These are phyloP conservation scores for Fusarium foetens DNA, from an alignment of 2,329 filamentous ascomycete genomes.

Conservation along the genomic window DNA sequence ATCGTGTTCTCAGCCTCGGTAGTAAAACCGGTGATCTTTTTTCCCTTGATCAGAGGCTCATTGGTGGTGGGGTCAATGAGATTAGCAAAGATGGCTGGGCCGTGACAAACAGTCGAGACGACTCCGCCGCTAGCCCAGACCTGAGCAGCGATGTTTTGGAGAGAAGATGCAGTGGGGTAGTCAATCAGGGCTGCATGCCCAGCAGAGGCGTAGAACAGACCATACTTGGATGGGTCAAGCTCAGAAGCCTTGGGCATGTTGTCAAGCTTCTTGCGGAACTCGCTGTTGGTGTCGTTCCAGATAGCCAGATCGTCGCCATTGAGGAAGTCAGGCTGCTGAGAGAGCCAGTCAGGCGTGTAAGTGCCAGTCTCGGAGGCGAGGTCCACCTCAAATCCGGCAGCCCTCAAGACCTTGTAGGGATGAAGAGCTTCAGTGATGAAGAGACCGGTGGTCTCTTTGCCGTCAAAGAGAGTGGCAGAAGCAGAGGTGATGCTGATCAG, in stretches of 20 bases:
- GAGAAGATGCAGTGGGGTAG: constrained; percentile 7
- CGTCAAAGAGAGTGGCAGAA: constrained; percentile 13
- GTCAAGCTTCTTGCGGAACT: constrained; percentile 58
- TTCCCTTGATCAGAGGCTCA: constrained; percentile 18
- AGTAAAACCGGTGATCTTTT: constrained; percentile 10
- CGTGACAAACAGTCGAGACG: constrained; percentile 14
- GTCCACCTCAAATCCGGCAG: constrained; percentile 12
- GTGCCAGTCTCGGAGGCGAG: constrained; percentile 8
- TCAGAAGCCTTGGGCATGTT: constrained; percentile 51
- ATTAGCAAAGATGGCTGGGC: constrained; percentile 13
- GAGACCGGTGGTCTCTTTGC: constrained; percentile 15
- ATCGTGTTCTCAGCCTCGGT: background rate
- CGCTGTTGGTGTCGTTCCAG: constrained; percentile 54
- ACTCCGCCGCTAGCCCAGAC: constrained; percentile 6
- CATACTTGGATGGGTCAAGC: constrained; percentile 39
- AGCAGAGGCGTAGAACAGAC: constrained; percentile 35
- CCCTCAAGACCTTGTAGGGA: constrained; percentile 6
- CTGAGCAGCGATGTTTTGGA: constrained; percentile 9
- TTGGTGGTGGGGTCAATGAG: constrained; percentile 3
- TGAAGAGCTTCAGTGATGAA: constrained; percentile 13
- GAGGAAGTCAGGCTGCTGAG: constrained; percentile 17
- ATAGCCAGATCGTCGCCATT: constrained; percentile 7
- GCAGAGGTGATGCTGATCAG: constrained; percentile 25
- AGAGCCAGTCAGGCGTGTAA: constrained; percentile 17
- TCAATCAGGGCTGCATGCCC: constrained; percentile 18